Base-by-base conservation (phyloP, 345 rosid genomes). In the Salix udensis region DNA sequence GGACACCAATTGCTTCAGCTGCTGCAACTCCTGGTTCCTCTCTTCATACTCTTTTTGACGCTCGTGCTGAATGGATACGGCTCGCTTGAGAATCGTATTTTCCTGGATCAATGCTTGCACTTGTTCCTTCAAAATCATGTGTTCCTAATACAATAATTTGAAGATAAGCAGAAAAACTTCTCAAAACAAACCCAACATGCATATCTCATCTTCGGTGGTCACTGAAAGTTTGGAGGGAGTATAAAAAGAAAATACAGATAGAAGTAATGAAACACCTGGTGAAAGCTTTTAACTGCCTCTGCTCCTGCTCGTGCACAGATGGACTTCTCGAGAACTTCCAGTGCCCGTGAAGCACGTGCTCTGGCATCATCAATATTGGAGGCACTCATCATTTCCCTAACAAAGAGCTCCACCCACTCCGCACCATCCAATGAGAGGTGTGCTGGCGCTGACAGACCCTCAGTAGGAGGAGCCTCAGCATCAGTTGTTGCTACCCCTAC, bases 361-460 rank as follows among this genome's bases (percentile, higher is more conserved):
- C 88, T 87, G 13, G 97, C 97, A 78, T 92, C 91, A 81, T 91
- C 92, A 79, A 91, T 84, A 70, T 91, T 82, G 14, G 96, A 86
- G 65, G 96, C 89, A 77, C 86, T 86, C 84, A 61, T 82, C 90
- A 92, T 92, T 84, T 92, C 94, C 75, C 88, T 86, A 18, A 91
- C 92, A 81, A 91, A 92, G 48, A 91, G 87, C 81, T 92, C 94
- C 39, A 91, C 96, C 97, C 97, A 92, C 60, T 91, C 97, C 4
- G 77, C 80, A 52, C 94, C 96, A 77, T 88, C 91, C 77, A 80
- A 61, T 77, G 84, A 84, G 50, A 86, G 71, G 50, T 73, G 81
- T 30, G 85, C 70, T 55, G 81, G 65, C 18, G 82, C 79, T 26
- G 84, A 74, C 48, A 77, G 71, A 82, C 84, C 86, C 75, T 80